Percentiles rank a stretch among this genome's conserved stretches.
Conservation (phyloP, 192 early-diverging fungal species). For the Gorgonomyces haynaldii region DNA sequence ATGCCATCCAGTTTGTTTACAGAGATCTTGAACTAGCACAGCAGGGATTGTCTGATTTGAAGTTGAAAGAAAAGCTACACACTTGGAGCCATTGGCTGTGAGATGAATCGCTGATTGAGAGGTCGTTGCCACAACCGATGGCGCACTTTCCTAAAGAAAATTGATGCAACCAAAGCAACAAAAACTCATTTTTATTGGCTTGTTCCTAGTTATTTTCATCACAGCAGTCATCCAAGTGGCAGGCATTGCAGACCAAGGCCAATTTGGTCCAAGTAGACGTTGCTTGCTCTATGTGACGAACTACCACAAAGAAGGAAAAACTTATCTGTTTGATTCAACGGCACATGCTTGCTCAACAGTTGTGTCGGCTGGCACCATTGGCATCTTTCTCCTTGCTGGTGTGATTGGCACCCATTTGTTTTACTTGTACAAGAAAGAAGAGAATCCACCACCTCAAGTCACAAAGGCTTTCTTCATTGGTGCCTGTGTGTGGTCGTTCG, state of each 20-base stretch:
- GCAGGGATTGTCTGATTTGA: no score
- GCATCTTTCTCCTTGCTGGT: conserved; percentile 1
- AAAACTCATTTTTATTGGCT: no score
- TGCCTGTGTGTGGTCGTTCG: background rate
- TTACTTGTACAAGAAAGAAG: conserved; percentile 16
- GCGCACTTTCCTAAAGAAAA: no score
- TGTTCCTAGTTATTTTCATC: no score
- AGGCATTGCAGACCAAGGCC: conserved; percentile 6
- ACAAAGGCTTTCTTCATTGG: conserved; percentile 10
- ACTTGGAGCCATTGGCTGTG: no score
- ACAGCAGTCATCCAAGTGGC: no score
- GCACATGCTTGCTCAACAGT: background rate
- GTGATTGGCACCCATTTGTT: conserved; percentile 3
- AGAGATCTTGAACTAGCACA: conserved; percentile 43
- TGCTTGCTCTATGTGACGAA: conserved; percentile 8
- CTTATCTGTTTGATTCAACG: conserved; percentile 1
- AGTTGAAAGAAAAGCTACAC: no score
- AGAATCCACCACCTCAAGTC: conserved; percentile 1
- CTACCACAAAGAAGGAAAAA: background rate
- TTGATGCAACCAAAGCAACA: no score
- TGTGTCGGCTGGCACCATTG: background rate
- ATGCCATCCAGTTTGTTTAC: conserved; percentile 50
- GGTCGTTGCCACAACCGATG: no score
- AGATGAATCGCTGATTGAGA: no score
- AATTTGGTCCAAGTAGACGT: background rate